These are phyloP conservation scores for Escallonia rubra DNA, from an alignment of 129 eudicot species.

Conservation along the genomic window DNA sequence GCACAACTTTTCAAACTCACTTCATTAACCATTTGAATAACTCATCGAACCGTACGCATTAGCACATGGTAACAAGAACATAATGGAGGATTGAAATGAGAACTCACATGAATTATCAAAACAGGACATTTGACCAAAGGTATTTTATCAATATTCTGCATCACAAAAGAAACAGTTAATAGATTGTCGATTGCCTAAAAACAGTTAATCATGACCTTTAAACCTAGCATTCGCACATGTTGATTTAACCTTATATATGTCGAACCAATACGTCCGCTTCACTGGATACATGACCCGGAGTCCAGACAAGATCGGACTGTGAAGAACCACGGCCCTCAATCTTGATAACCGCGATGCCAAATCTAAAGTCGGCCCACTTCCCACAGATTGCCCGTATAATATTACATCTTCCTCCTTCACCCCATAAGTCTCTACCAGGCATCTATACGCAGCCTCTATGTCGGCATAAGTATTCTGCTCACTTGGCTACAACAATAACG, in stretches of 20 bases:
- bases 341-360: slow-evolving; percentile 76
- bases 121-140: slow-evolving; percentile 73
- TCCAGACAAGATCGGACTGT: slow-evolving; percentile 92
- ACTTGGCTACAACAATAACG: slow-evolving; percentile 67
- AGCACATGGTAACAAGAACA: not conserved
- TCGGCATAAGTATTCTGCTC: slow-evolving; percentile 97
- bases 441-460: slow-evolving; percentile 88
- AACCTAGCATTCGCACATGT: not conserved
- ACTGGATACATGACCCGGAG: slow-evolving; percentile 89
- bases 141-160: slow-evolving; percentile 92
- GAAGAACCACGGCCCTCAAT: slow-evolving; percentile 82
- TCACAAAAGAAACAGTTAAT: not conserved
- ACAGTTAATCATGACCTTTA: no score
- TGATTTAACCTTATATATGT: slow-evolving; percentile 73
- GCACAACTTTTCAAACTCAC: not conserved
- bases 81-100: not conserved
- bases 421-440: slow-evolving; percentile 84
- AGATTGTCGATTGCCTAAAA: not conserved
- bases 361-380: slow-evolving; percentile 95
- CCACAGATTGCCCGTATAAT: slow-evolving; percentile 91
- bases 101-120: slow-evolving; percentile 88
- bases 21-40: not conserved
- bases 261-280: slow-evolving; percentile 85
- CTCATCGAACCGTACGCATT: not conserved
- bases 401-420: slow-evolving; percentile 79